Percentiles rank a stretch among this genome's conserved stretches.
These are phyloP conservation scores for Petunia hybrid DNA, from an alignment of 305 asterid species.

Conservation along the genomic window DNA sequence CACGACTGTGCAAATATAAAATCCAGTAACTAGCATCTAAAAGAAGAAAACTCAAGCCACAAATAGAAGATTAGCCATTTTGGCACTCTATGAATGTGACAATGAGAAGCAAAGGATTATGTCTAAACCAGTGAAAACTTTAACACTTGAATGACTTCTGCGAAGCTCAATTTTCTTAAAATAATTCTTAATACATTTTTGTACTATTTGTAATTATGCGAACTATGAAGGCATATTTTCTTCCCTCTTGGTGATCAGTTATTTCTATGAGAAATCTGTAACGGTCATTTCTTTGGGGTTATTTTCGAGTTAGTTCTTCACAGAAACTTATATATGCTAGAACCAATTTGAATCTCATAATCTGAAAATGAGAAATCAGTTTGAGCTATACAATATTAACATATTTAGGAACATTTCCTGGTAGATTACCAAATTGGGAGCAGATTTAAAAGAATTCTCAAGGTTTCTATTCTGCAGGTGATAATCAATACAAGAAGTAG, in stretches of 20 bases:
- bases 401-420: constrained; percentile 16
- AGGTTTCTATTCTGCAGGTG: constrained; percentile 6
- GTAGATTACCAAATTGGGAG: constrained; percentile 24
- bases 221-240: background rate
- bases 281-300: background rate
- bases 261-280: background rate
- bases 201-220: constrained; percentile 1
- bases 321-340: background rate
- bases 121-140: background rate
- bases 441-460: constrained; percentile 25
- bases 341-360: constrained; percentile 12
- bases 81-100: constrained; percentile 7
- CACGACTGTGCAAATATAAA: background rate
- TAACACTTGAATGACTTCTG: background rate
- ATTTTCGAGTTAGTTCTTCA: background rate
- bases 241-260: background rate
- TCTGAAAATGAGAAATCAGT: background rate
- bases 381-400: constrained; percentile 18
- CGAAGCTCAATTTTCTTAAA: constrained; percentile 3
- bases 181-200: background rate
- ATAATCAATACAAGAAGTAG: constrained; percentile 27
- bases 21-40: background rate
- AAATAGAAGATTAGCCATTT: constrained; percentile 10
- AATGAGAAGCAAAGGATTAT: background rate
- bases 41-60: background rate